Percentiles rank a stretch among this genome's conserved stretches.
Evolutionary conservation across 139 green algal species (phyloP).

Genomic region (Micractinium sp.): DNA sequence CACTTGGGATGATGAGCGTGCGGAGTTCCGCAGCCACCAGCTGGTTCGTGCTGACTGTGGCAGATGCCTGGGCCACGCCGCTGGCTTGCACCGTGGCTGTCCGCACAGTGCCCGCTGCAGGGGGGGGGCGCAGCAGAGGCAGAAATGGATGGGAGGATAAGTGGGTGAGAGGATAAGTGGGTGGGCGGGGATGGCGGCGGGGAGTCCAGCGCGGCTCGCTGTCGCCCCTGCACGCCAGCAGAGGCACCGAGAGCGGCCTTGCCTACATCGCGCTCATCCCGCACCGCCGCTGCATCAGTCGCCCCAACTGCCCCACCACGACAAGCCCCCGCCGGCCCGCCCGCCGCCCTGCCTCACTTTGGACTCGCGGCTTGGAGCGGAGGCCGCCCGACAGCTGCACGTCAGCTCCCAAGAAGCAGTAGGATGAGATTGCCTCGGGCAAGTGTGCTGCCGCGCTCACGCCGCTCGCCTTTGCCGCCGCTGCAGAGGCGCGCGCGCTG

Average conservation of each 20-base stretch:
- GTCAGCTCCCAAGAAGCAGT: background rate
- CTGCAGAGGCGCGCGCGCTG: background rate
- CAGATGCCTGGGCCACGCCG: background rate
- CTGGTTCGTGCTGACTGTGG: background rate
- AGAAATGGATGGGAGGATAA: background rate
- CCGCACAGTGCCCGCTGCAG: background rate
- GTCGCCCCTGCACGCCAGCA: background rate
- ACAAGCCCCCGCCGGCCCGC: too few relatives aligned
- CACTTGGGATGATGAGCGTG: constrained; percentile 11
- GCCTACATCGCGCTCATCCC: too few relatives aligned
- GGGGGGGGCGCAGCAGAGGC: background rate
- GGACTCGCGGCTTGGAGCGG: background rate
- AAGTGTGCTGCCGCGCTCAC: background rate
- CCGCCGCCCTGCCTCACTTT: background rate
- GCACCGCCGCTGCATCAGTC: too few relatives aligned
- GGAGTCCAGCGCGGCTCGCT: background rate
- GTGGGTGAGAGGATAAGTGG: background rate
- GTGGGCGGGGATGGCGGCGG: background rate
- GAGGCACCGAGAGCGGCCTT: too few relatives aligned
- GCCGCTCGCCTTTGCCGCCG: background rate
- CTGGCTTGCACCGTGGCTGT: background rate
- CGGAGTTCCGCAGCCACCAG: background rate
- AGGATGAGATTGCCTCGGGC: background rate
- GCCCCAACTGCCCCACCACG: too few relatives aligned
- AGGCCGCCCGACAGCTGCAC: background rate